Conservation (phyloP, 2,329 filamentous ascomycete species). For the Diaporthe citriasiana region DNA sequence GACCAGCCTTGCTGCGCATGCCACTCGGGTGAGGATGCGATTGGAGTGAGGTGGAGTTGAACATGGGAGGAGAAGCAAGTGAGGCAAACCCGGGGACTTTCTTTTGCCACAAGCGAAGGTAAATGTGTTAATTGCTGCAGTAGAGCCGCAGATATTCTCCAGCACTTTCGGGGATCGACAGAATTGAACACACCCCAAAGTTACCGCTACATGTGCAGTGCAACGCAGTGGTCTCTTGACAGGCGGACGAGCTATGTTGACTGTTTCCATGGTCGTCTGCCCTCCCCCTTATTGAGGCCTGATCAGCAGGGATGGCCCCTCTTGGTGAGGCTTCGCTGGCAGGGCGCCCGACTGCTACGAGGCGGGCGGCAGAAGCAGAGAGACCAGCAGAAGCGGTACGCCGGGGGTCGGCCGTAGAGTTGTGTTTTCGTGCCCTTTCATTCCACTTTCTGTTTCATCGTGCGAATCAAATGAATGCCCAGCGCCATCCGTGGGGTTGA, state of each 20-base stretch:
- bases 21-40: slow-evolving; percentile 19
- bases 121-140: slow-evolving; percentile 8
- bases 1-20: background rate
- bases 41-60: slow-evolving; percentile 11
- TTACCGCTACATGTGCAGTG: slow-evolving; percentile 35
- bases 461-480: slow-evolving; percentile 34
- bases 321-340: slow-evolving; percentile 32
- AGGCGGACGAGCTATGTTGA: slow-evolving; percentile 28
- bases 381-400: background rate
- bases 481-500: slow-evolving; percentile 32
- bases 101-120: slow-evolving; percentile 28
- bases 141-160: slow-evolving; percentile 35
- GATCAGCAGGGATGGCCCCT: slow-evolving; percentile 42
- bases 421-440: slow-evolving; percentile 13
- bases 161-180: slow-evolving; percentile 37
- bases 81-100: slow-evolving; percentile 19
- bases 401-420: slow-evolving; percentile 23
- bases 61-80: slow-evolving; percentile 1
- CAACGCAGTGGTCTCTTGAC: slow-evolving; percentile 36
- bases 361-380: slow-evolving; percentile 19
- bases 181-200: slow-evolving; percentile 22
- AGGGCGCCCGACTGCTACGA: slow-evolving; percentile 28
- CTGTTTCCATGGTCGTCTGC: slow-evolving; percentile 27
- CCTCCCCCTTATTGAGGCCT: slow-evolving; percentile 38
- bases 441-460: slow-evolving; percentile 15